These are phyloP conservation scores for Leptomonas seymouri DNA, from an alignment of 208 protist genomes.

Conservation along the genomic window DNA sequence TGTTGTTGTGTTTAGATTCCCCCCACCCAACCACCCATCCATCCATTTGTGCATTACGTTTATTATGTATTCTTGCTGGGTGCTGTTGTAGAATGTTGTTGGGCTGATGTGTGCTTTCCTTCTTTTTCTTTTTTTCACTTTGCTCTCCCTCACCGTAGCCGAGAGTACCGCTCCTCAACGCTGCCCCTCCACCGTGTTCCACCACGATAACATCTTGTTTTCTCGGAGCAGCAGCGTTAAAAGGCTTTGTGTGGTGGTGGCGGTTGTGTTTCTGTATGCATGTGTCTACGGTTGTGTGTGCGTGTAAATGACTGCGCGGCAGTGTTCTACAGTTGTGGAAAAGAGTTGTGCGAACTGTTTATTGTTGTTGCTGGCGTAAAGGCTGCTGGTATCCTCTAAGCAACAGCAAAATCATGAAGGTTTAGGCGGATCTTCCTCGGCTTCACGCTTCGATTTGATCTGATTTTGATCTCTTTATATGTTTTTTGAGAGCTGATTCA, in stretches of 20 bases:
- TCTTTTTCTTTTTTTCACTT: slow-evolving; percentile 1
- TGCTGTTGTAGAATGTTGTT: no score
- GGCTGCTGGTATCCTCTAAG: slow-evolving; percentile 1
- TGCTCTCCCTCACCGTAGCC: background rate
- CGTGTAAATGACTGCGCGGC: no score
- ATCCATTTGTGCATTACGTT: no score
- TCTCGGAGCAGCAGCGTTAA: background rate
- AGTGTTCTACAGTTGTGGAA: no score
- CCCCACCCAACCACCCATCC: no score
- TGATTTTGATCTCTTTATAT: background rate
- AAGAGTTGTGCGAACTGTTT: no score
- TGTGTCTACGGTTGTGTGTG: no score
- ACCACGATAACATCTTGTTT: slow-evolving; percentile 2
- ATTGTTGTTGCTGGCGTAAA: background rate
- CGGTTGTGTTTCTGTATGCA: no score
- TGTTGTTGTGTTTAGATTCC: no score
- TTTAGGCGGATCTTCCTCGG: slow-evolving; percentile 3
- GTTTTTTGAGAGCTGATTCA: background rate
- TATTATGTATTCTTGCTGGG: no score
- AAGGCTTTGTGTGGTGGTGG: no score
- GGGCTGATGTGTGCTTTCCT: background rate
- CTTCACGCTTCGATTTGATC: slow-evolving; percentile 5
- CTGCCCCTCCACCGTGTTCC: background rate
- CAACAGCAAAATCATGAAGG: slow-evolving; percentile 4
- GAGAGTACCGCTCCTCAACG: background rate